Conservation (phyloP, 2,329 filamentous ascomycete species). For the Cladorrhinum sp. region DNA sequence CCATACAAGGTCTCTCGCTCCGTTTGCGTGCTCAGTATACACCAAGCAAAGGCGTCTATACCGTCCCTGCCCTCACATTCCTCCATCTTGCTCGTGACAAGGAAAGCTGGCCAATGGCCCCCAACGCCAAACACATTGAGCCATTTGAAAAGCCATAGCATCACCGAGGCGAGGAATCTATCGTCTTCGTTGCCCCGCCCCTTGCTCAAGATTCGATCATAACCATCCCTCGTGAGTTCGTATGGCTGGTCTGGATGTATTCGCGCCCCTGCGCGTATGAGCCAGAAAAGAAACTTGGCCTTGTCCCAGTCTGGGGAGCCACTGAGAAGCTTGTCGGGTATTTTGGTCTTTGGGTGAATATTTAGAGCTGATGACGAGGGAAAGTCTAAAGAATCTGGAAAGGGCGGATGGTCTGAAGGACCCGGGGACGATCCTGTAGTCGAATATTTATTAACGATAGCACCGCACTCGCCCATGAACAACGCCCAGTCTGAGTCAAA, state of each 20-base stretch:
- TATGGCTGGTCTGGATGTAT: slow-evolving; percentile 26
- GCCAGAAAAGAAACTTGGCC: slow-evolving; percentile 31
- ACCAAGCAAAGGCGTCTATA: neutral
- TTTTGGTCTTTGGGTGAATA: slow-evolving; percentile 20
- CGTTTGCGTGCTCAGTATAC: neutral
- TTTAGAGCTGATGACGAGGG: neutral
- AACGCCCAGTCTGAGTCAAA: slow-evolving; percentile 22
- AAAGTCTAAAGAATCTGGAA: too few species aligned
- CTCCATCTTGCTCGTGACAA: neutral
- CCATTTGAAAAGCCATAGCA: slow-evolving; percentile 8
- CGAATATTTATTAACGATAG: neutral
- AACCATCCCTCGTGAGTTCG: slow-evolving; percentile 26
- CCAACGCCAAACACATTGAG: neutral
- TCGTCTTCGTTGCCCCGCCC: neutral
- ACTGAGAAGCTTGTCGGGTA: slow-evolving; percentile 30
- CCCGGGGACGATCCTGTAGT: neutral
- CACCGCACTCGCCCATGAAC: slow-evolving; percentile 3
- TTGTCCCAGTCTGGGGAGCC: slow-evolving; percentile 27
- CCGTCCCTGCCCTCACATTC: neutral
- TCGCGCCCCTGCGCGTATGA: slow-evolving; percentile 26
- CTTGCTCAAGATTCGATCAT: slow-evolving; percentile 14
- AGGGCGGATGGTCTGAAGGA: too few species aligned
- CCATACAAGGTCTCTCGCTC: too few species aligned
- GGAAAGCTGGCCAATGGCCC: slow-evolving; percentile 18
- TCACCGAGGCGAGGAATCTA: slow-evolving; percentile 1